Evolutionary conservation across 2,329 filamentous ascomycete genomes (phyloP).

Genomic region (Cladosporium sp.): DNA sequence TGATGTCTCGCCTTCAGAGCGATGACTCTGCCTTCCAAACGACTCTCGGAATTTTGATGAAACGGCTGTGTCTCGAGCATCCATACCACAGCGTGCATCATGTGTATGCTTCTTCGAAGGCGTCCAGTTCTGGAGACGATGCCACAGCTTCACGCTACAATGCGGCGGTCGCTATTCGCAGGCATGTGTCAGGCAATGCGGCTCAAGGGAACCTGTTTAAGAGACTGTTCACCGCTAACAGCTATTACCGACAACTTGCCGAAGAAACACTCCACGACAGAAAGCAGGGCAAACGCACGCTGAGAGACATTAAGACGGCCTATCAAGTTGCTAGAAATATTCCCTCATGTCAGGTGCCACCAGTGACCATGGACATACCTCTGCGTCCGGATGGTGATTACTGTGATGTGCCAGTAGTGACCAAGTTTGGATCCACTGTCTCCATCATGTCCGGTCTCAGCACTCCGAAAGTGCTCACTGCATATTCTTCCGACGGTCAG

Average conservation of each 20-base stretch:
- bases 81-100: conserved; percentile 98
- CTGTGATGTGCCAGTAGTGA: conserved; percentile 67
- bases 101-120: conserved; percentile 75
- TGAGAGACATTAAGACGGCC: conserved; percentile 63
- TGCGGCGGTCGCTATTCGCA: conserved; percentile 67
- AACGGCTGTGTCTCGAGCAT: conserved; percentile 84
- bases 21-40: conserved; percentile 68
- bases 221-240: conserved; percentile 69
- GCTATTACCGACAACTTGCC: conserved; percentile 60
- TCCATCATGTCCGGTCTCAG: conserved; percentile 86
- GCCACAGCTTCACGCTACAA: conserved; percentile 67
- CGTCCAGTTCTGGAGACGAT: conserved; percentile 60
- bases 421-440: conserved; percentile 69
- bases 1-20: conserved; percentile 84
- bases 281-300: conserved; percentile 41
- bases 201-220: conserved; percentile 59
- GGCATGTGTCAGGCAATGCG: conserved; percentile 51
- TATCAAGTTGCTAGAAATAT: conserved; percentile 60
- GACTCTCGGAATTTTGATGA: conserved; percentile 68
- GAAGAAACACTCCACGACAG: conserved; percentile 42
- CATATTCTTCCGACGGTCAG: conserved; percentile 69
- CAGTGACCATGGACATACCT: conserved; percentile 81
- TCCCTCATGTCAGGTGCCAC: conserved; percentile 66
- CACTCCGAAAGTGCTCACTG: conserved; percentile 88
- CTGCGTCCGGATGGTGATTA: conserved; percentile 73